Evolutionary conservation across 192 early-diverging fungal genomes (phyloP), one percentile per base, ranked within the genome.

Genomic region (Lobosporangium transversale): DNA sequence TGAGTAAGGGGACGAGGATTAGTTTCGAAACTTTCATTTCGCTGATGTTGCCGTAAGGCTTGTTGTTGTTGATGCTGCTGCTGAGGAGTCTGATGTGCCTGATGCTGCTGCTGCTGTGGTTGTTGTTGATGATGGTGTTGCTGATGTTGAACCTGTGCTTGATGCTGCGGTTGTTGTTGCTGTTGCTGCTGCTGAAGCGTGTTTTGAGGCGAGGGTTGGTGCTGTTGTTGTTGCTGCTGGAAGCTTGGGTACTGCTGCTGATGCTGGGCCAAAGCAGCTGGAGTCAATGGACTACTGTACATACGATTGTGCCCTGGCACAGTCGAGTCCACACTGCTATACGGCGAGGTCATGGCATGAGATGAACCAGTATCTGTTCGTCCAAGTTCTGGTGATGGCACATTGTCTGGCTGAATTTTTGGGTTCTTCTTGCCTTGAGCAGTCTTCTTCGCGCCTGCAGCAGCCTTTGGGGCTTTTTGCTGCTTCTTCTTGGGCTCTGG

Each of bases 201-300:
- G 56, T 55, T 42, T 40, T 58, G 68, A 29, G 66, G 44, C 10
- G 71, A 63, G 2, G 62, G 63, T 17, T 62, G 60, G 7, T 55
- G 71, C 45, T 75, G 70, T 37, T 74, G 71, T 20, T 71, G 66
- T 42, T 63, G 61, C 35, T 66, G 67, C 45, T 76, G 73, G 47
- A 76, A 76, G 35, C 64, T 67, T 32, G 73, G 65, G 40, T 76
- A 76, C 45, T 76, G 73, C 45, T 76, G 73, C 20, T 76, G 73
- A 48, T 76, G 73, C 48, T 76, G 73, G 0, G 73, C 63, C 26
- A 76, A 55, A 0, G 64, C 49, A 12, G 59, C 65, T 0, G 63
- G 57, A 27, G 73, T 76, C 51, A 76, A 43, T 1, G 62, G 23
- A n/a, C 43, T 76, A 42, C 62, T 67, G 40, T 76, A 76, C 48